A percentile compares a stretch with the other conserved stretches of the same genome.
Conservation (phyloP, 176 grass and related monocot species). For the Triticum timopheevii region DNA sequence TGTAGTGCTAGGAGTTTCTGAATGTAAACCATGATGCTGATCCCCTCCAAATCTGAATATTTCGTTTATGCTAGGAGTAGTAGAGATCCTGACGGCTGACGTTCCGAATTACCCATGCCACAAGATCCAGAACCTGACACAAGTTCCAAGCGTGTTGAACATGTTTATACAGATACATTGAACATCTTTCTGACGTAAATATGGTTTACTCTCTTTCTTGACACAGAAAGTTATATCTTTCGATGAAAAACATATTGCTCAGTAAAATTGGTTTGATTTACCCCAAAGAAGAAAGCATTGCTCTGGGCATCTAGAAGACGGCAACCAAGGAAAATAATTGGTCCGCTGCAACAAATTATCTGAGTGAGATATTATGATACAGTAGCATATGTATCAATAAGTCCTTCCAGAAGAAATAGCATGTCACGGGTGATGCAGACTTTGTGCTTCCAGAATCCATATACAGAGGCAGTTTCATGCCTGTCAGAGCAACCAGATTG, state of each 20-base stretch:
- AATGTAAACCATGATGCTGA: not conserved
- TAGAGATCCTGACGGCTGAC: not conserved
- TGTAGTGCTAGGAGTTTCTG: not conserved
- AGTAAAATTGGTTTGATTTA: not conserved
- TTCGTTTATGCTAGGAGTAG: not conserved
- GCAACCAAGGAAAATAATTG: not conserved
- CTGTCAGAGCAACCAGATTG: not conserved
- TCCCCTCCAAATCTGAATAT: not conserved
- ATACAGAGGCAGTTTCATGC: not conserved
- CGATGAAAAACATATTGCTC: not conserved
- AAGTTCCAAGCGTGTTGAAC: not conserved
- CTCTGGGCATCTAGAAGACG: not conserved
- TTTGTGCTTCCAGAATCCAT: not conserved
- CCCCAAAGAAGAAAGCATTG: not conserved
- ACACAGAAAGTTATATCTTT: not conserved
- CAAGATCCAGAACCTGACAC: not conserved
- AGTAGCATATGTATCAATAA: not conserved
- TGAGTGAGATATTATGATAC: not conserved
- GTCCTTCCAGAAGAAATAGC: not conserved
- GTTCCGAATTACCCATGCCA: not conserved
- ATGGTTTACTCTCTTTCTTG: not conserved
- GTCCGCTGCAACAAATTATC: not conserved
- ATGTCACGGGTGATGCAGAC: slow-evolving; percentile 12
- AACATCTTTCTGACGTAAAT: not conserved
- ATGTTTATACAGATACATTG: not conserved